These are phyloP conservation scores for Prunus campanulata DNA, from an alignment of 306 rosid genomes.

Conservation along the genomic window DNA sequence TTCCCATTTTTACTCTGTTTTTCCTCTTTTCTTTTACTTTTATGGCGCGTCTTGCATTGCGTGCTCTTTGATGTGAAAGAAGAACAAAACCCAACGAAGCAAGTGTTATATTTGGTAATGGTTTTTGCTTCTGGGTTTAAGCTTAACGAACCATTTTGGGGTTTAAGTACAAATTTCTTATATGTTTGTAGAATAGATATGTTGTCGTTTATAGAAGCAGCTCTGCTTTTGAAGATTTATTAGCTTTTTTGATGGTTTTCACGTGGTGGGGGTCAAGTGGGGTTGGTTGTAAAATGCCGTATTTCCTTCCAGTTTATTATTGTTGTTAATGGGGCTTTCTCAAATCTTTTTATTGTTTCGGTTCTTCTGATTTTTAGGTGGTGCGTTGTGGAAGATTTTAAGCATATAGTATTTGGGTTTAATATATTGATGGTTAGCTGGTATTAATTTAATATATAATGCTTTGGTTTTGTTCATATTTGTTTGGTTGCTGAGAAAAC, in stretches of 20 bases:
- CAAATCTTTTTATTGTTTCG: background rate
- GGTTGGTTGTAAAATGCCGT: constrained; percentile 11
- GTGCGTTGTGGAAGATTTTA: constrained; percentile 14
- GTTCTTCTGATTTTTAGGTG: background rate
- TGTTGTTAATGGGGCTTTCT: constrained; percentile 9
- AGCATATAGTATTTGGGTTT: background rate
- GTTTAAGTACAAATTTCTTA: background rate
- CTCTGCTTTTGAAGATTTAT: background rate
- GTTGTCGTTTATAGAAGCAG: background rate
- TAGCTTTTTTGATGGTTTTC: constrained; percentile 17
- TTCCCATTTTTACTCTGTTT: background rate
- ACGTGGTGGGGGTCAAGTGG: constrained; percentile 25
- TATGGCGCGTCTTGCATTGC: background rate
- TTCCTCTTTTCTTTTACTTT: background rate
- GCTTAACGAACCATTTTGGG: background rate
- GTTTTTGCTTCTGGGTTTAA: background rate
- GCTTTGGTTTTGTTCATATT: constrained; percentile 31
- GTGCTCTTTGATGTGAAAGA: constrained; percentile 15
- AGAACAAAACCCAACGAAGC: background rate
- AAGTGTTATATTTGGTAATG: background rate
- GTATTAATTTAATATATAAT: constrained; percentile 6
- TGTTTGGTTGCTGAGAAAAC: constrained; percentile 36
- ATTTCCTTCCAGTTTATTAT: constrained; percentile 15
- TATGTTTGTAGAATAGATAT: background rate
- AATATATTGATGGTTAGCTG: background rate